Evolutionary conservation across 1,284 basidiomycete species (phyloP), one percentile per base, ranked within the genome.

Genomic region (Pyrrhoderma noxium): DNA sequence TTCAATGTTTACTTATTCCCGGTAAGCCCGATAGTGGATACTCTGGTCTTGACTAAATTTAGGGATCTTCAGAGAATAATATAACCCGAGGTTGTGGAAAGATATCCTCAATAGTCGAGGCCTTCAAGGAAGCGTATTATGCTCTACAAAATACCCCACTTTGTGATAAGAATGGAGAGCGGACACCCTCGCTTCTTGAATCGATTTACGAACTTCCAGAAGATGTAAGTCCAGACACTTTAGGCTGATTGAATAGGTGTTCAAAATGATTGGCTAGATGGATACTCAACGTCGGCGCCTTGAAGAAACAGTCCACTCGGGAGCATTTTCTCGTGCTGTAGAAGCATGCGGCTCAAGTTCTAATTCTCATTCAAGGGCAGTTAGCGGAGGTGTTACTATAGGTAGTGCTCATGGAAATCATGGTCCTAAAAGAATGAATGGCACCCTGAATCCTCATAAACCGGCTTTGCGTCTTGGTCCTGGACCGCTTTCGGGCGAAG

Each of bases 1-100:
- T 77, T 19, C 67, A 73, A 51, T 76, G 73, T 56, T 65, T 73
- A 25, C 52, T 74, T 19, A 64, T 71, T 53, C 64, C 69, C 23
- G 72, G 67, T 67, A 49, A 23, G 63, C 9, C 8, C 5, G 38
- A 14, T 16, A 40, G n/a, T 14, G 5, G 8, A 18, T 14, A 5
- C n/a, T 22, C 21, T 40, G 14, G 14, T 8, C 21, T 18, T 40
- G n/a, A 18, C 21, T 40, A 22, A 18, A 40, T 40, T 7, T 18
- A 40, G 38, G 38, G 16, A 27, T 27, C 3, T 35, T 23, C 53
- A 67, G 66, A 68, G 4, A 68, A 69, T 38, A 70, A 75, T 52
- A 65, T 75, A 11, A 68, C 68, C 11, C 65, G 65, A 45, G 58
- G 69, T 1, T 63, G 71, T 3, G 55, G 53, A 9, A 68, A 67